phyloP scores from a whole-genome alignment of 164 flowering plant genomes.

The Hamamelis virginiana region DNA sequence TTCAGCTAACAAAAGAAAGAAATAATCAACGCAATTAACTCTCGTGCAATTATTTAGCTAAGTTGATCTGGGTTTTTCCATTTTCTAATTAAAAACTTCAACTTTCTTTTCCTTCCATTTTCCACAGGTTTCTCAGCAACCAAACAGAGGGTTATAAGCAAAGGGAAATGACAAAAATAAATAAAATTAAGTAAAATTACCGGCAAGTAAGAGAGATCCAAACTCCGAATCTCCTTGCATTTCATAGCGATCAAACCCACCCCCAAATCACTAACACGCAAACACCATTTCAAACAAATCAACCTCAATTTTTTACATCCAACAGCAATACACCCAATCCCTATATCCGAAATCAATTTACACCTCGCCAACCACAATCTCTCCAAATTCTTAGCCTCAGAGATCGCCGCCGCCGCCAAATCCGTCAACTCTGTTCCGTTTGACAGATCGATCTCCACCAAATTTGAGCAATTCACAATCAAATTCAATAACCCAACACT shows the following conservation, averaged over 20 bases:
- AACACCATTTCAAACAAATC: slow-evolving; percentile 76
- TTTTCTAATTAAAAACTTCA: too few species aligned
- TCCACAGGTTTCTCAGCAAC: not conserved
- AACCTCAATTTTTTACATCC: slow-evolving; percentile 74
- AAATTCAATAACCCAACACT: slow-evolving; percentile 50
- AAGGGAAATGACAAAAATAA: not conserved
- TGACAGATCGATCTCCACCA: slow-evolving; percentile 73
- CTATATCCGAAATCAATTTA: slow-evolving; percentile 73
- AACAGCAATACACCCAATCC: slow-evolving; percentile 86
- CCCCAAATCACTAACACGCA: slow-evolving; percentile 77
- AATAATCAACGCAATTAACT: too few species aligned
- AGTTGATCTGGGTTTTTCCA: too few species aligned
- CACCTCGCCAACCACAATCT: slow-evolving; percentile 78
- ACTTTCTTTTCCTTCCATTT: too few species aligned
- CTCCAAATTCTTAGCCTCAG: slow-evolving; percentile 70
- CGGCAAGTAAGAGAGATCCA: slow-evolving; percentile 87
- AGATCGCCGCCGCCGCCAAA: slow-evolving; percentile 54
- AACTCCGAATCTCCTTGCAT: slow-evolving; percentile 60
- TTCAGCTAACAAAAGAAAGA: too few species aligned
- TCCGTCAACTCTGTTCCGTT: slow-evolving; percentile 68
- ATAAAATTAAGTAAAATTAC: slow-evolving; percentile 28
- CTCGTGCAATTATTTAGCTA: too few species aligned
- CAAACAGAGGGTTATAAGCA: not conserved
- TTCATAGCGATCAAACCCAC: slow-evolving; percentile 79
- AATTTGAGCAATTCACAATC: slow-evolving; percentile 38